phyloP scores from a whole-genome alignment of 164 flowering plant species.

The Brasenia schreberi region DNA sequence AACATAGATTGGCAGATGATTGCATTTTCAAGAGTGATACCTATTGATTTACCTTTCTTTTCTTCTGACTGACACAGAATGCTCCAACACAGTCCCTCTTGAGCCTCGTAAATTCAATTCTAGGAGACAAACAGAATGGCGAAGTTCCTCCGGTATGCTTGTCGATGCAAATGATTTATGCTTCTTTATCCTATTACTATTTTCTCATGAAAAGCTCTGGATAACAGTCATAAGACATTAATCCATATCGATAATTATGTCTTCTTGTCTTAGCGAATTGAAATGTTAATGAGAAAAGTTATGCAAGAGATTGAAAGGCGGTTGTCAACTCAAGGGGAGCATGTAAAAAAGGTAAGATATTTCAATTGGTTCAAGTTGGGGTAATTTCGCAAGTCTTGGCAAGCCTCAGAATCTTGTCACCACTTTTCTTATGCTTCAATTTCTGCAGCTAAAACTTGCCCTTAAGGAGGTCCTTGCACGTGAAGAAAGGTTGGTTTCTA shows the following conservation, averaged over 20 bases:
- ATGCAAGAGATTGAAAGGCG: slow-evolving; percentile 72
- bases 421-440: slow-evolving; percentile 1
- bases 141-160: slow-evolving; percentile 68
- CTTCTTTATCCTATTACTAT: neutral
- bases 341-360: slow-evolving; percentile 46
- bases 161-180: neutral
- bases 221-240: neutral
- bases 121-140: slow-evolving; percentile 68
- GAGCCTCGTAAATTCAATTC: slow-evolving; percentile 37
- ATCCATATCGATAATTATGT: neutral
- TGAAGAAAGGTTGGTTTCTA: slow-evolving; percentile 63
- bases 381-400: neutral
- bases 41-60: neutral
- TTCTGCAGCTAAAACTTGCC: slow-evolving; percentile 65
- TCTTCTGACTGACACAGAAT: slow-evolving; percentile 30
- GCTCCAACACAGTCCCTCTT: slow-evolving; percentile 67
- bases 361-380: neutral
- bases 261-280: slow-evolving; percentile 32
- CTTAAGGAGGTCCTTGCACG: slow-evolving; percentile 33
- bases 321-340: slow-evolving; percentile 57
- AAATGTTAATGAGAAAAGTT: slow-evolving; percentile 45
- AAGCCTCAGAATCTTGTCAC: neutral
- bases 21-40: too few relatives aligned
- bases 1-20: too few relatives aligned
- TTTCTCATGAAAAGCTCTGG: too few relatives aligned